These are phyloP conservation scores for Drosera capensis DNA, from an alignment of 148 eudicot genomes.

Conservation along the genomic window DNA sequence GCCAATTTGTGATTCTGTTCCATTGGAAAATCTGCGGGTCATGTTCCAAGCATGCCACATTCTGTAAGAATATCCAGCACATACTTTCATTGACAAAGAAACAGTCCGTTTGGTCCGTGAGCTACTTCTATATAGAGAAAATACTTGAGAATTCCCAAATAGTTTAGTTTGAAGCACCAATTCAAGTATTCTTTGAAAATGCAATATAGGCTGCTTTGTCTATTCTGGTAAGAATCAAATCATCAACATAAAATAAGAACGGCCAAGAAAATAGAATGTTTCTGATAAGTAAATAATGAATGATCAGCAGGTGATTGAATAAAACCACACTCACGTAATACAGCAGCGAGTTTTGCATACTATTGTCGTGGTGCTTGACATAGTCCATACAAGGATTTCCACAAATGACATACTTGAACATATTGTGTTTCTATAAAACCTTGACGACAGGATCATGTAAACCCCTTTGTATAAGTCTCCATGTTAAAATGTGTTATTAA, in stretches of 20 bases:
- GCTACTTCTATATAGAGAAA: background rate
- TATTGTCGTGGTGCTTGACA: constrained; percentile 1
- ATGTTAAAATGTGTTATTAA: too few relatives aligned
- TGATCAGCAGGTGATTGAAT: background rate
- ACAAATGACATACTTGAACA: background rate
- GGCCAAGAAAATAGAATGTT: background rate
- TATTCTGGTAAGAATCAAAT: background rate
- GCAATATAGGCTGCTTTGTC: background rate
- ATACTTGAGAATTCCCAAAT: background rate
- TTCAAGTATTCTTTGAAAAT: background rate
- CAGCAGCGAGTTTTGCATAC: background rate
- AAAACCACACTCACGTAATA: constrained; percentile 1
- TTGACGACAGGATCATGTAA: background rate
- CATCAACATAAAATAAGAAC: constrained; percentile 2
- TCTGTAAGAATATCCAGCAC: background rate
- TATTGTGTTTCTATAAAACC: background rate
- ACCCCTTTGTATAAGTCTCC: background rate
- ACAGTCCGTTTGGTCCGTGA: background rate
- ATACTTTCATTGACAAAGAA: background rate
- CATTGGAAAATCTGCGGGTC: background rate
- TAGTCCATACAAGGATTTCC: constrained; percentile 5
- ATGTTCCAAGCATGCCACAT: background rate
- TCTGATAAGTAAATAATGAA: background rate
- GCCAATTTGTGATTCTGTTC: background rate
- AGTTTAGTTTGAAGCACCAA: background rate